Evolutionary conservation across 768 basidiomycete genomes (phyloP), one percentile per base, ranked within the genome.

Genomic region (Rhodotorula paludigena): DNA sequence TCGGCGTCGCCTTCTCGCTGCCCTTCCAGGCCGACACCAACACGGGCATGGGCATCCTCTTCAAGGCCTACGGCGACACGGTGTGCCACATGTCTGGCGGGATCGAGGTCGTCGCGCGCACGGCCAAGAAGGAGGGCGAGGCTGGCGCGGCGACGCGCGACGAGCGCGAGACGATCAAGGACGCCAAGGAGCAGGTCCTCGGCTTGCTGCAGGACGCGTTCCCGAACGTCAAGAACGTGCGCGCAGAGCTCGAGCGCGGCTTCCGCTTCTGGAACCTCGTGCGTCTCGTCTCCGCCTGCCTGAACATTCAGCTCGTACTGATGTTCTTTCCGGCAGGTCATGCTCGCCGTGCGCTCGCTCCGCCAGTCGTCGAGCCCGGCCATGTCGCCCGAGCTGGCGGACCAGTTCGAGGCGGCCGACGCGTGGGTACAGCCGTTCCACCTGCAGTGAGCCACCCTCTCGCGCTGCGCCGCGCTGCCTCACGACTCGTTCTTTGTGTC

Each of bases 261-360:
- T 97, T 99, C 83, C 83, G 94, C 76, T 99, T 98, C 83, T 99
- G 94, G 94, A 92, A 97, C 78, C 84, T 93, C 79, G 93, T 96
- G 77, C 81, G 92, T 85, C 44, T 45, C 32, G 32, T 30, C 28
- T 18, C 16, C 12, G 4, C 23, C 38, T 7, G 38, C 5, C n/a
- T 21, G 14, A 25, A 10, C 10, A 48, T 12, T 3, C 45, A 10
- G 6, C 36, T 35, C 16, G 1, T 15, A 38, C 39, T 73, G 52
- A 55, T 64, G 47, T 33, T 73, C 54, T 68, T n/a, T n/a, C 57
- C 65, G 66, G 64, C 80, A 90, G 88, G 85, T 89, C 76, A 84
- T 96, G 79, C 84, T 85, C 63, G 91, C 91, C 78, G 90, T 97
- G 84, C 83, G 92, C 79, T 87, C 89, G 74, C 82, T 98, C 78